Conservation (phyloP, 2,329 filamentous ascomycete species). For the Aschersonia sp. region DNA sequence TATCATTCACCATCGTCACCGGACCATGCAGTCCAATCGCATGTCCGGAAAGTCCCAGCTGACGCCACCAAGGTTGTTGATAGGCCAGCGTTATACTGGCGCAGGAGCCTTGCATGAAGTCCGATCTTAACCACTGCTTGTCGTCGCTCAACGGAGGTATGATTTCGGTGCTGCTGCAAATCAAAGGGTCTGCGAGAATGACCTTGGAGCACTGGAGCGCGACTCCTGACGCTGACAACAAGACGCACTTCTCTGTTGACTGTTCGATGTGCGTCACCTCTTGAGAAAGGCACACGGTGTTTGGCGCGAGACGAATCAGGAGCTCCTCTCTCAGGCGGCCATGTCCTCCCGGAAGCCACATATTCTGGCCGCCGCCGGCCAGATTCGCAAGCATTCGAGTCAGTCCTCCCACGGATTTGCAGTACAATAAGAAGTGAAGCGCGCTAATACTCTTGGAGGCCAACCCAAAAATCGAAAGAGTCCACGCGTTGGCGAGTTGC, state of each 20-base stretch:
- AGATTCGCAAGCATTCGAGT: slow-evolving; percentile 4
- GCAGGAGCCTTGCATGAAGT: slow-evolving; percentile 6
- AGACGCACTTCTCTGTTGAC: slow-evolving; percentile 4
- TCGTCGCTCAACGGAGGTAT: slow-evolving; percentile 6
- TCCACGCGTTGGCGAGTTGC: slow-evolving; percentile 9
- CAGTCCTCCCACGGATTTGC: slow-evolving; percentile 10
- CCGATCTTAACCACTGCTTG: slow-evolving; percentile 7
- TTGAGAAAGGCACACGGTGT: slow-evolving; percentile 6
- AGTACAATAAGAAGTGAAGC: slow-evolving; percentile 9
- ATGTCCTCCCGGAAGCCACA: slow-evolving; percentile 2
- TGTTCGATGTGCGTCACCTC: slow-evolving; percentile 8
- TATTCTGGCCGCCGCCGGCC: slow-evolving; percentile 1
- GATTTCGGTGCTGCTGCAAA: slow-evolving; percentile 5
- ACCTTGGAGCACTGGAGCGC: slow-evolving; percentile 8
- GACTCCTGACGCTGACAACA: slow-evolving; percentile 6
- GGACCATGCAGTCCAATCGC: slow-evolving; percentile 7
- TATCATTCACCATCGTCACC: slow-evolving; percentile 6
- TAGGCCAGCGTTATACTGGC: slow-evolving; percentile 6
- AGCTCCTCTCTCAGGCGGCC: slow-evolving; percentile 5
- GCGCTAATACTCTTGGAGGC: slow-evolving; percentile 7
- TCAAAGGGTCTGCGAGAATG: slow-evolving; percentile 6
- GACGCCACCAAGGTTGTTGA: slow-evolving; percentile 10
- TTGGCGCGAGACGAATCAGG: slow-evolving; percentile 4
- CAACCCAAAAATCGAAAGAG: slow-evolving; percentile 11
- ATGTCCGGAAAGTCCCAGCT: slow-evolving; percentile 7